Conservation (phyloP, 345 rosid species). For the rapeseed (Brassica napus) region Da-Ae NC_063435.1:29335001-29335500, state of each 20-base stretch:
- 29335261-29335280: background rate
- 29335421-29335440: background rate
- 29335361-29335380: conserved; percentile 42
- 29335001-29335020: conserved; percentile 16
- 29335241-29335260: background rate
- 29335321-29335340: conserved; percentile 22
- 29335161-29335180: conserved; percentile 31
- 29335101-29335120: background rate
- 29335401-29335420: background rate
- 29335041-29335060: conserved; percentile 38
- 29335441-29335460: conserved; percentile 14
- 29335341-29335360: conserved; percentile 18
- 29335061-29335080: conserved; percentile 27
- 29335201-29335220: background rate
- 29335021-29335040: conserved; percentile 16
- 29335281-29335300: background rate
- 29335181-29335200: background rate
- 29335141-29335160: conserved; percentile 34
- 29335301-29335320: conserved; percentile 18
- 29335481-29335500: conserved; percentile 20
- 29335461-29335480: conserved; percentile 16
- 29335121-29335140: conserved; percentile 28
- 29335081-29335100: conserved; percentile 11
- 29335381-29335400: conserved; percentile 39
- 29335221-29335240: conserved; percentile 2